Evolutionary conservation across 306 rosid genomes (phyloP), one percentile per base, ranked within the genome.

Genomic region (Cucurbita pepo): DNA sequence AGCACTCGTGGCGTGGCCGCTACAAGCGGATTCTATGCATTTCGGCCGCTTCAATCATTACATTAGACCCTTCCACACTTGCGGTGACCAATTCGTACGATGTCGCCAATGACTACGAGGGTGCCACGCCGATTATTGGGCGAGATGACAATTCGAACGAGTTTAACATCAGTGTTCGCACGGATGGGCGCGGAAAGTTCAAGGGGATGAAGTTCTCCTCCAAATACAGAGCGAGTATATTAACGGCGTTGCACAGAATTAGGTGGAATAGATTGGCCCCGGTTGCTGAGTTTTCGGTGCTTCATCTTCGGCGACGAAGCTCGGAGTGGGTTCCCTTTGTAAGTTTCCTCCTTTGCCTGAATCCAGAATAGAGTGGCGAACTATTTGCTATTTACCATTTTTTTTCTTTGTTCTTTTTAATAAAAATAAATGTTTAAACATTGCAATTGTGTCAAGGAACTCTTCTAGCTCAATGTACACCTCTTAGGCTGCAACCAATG

Each of bases 1-100:
- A 95, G 79, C 99, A 95, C 91, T 95, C 99, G 0, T 95, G 99
- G 99, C 96, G 97, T 4, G 99, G 99, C 56, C 97, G 99, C 19
- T 95, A 95, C 85, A 95, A 91, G 86, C 85, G 99, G 69, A 88
- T 91, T 65, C 83, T 95, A 6, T 95, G 99, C 78, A 78, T 95
- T 5, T 95, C 97, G 8, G 81, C 52, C 61, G 81, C 81, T 10
- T 51, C 96, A 11, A 77, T 95, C 34, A 41, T 81, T 64, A 95
- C 99, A 18, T 80, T 95, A 57, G 99, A 95, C 79, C 99, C 99
- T 48, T 69, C 87, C 19, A 87, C 99, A 36, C 91, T 95, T n/a
- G 65, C 83, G 10, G 89, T 89, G 19, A 95, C 99, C 8, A 95
- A 95, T 73, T 89, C 92, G 2, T 95, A 95, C 61, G 95, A 86